Evolutionary conservation across 495 filamentous ascomycete genomes (phyloP).

Genomic region (Aspergillus wentii): DNA sequence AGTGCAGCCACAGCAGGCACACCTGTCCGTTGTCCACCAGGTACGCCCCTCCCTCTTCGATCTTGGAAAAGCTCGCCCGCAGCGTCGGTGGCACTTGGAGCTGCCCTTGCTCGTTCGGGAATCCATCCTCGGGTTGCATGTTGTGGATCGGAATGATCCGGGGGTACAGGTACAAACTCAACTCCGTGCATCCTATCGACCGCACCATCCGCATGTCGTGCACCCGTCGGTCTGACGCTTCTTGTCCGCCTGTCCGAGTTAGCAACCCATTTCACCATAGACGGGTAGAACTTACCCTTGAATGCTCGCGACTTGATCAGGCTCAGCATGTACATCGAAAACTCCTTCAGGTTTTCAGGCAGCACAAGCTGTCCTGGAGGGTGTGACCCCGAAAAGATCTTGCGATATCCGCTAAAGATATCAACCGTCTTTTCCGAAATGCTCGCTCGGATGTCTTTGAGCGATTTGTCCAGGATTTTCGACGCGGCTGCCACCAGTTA

Average conservation of each 20-base stretch:
- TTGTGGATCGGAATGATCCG: slow-evolving; percentile 90
- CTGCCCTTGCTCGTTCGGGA: slow-evolving; percentile 83
- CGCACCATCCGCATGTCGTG: slow-evolving; percentile 90
- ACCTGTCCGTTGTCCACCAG: slow-evolving; percentile 95
- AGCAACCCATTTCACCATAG: slow-evolving; percentile 2
- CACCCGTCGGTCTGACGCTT: slow-evolving; percentile 85
- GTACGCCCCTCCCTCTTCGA: slow-evolving; percentile 96
- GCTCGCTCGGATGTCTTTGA: slow-evolving; percentile 82
- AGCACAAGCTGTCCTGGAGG: slow-evolving; percentile 92
- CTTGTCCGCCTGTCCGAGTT: slow-evolving; percentile 55
- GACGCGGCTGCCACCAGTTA: slow-evolving; percentile 53
- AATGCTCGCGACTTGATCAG: slow-evolving; percentile 88
- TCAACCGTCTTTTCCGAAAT: slow-evolving; percentile 93
- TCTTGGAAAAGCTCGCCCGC: slow-evolving; percentile 82
- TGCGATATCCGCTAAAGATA: slow-evolving; percentile 88
- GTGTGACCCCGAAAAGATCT: slow-evolving; percentile 79
- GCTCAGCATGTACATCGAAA: slow-evolving; percentile 94
- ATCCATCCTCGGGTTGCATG: slow-evolving; percentile 70
- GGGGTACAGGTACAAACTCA: slow-evolving; percentile 92
- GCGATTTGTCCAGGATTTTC: slow-evolving; percentile 68
- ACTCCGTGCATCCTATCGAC: slow-evolving; percentile 76
- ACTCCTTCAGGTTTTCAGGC: slow-evolving; percentile 94
- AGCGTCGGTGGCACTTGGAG: slow-evolving; percentile 61
- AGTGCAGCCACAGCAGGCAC: slow-evolving; percentile 85
- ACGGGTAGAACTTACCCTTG: slow-evolving; percentile 53